Conservation (phyloP, 768 basidiomycete species). For the Lentinus tigrinus region DNA sequence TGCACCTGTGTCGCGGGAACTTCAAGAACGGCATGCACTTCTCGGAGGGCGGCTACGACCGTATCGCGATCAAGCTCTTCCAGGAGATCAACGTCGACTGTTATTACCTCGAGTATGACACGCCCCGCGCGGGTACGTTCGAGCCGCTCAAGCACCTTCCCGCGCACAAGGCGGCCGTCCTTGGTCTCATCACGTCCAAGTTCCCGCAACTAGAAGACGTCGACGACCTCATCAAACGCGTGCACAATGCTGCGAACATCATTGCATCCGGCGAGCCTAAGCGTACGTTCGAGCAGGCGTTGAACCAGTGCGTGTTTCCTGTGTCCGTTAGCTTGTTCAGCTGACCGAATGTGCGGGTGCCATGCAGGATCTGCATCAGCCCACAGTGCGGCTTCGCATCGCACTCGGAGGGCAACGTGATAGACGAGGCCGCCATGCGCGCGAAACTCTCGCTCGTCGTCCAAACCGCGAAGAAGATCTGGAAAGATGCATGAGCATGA, state of each 20-base stretch:
- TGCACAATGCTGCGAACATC: conserved; percentile 42
- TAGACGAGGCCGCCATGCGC: conserved; percentile 36
- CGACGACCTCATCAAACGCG: conserved; percentile 36
- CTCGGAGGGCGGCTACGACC: conserved; percentile 58
- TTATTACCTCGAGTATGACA: conserved; percentile 61
- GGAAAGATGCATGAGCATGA: conserved; percentile 20
- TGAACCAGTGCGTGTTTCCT: conserved; percentile 34
- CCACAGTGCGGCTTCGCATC: conserved; percentile 54
- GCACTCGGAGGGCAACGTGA: conserved; percentile 44
- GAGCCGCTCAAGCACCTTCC: conserved; percentile 54
- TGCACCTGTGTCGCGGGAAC: conserved; percentile 60
- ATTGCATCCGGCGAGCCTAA: conserved; percentile 39
- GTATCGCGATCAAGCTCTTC: conserved; percentile 56
- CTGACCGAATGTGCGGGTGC: background rate
- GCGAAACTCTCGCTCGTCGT: conserved; percentile 35
- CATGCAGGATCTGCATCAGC: conserved; percentile 40
- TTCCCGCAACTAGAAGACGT: conserved; percentile 44
- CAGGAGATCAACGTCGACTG: conserved; percentile 57
- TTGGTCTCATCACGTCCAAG: conserved; percentile 46
- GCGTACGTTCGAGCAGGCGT: conserved; percentile 39
- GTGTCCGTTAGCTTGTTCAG: background rate
- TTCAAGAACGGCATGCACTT: conserved; percentile 48
- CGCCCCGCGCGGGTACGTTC: conserved; percentile 61
- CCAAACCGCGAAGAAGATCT: conserved; percentile 37
- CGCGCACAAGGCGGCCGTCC: conserved; percentile 38